A percentile compares a stretch with the other conserved stretches of the same genome.
phyloP scores from a whole-genome alignment of 805 yeast species.

The Dipodascus albidus region DNA sequence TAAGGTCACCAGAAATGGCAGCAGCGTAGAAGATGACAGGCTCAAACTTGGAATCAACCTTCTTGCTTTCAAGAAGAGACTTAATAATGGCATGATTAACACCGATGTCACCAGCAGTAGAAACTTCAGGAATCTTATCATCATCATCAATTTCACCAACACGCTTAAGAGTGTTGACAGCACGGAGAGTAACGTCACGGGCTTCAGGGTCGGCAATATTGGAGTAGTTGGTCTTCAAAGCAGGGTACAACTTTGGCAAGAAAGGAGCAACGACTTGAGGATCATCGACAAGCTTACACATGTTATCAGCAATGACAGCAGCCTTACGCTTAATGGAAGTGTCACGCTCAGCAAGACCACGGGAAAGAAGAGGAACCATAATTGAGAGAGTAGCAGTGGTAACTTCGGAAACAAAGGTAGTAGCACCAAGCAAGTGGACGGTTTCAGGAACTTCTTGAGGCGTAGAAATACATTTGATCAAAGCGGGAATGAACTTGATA shows the following conservation, averaged over 20 bases:
- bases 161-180: constrained; percentile 93
- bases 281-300: constrained; percentile 99
- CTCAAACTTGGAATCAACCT: constrained; percentile 65
- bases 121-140: constrained; percentile 90
- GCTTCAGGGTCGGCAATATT: constrained; percentile 99
- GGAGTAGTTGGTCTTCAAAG: constrained; percentile 85
- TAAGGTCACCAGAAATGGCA: constrained; percentile 96
- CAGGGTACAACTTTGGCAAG: constrained; percentile 90
- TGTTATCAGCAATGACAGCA: constrained; percentile 98
- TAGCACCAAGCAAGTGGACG: constrained; percentile 97
- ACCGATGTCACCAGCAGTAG: constrained; percentile 93
- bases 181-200: constrained; percentile 96
- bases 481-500: constrained; percentile 96
- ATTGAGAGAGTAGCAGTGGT: constrained; percentile 98
- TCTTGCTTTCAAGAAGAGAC: constrained; percentile 55
- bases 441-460: constrained; percentile 98
- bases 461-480: constrained; percentile 92
- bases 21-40: constrained; percentile 74
- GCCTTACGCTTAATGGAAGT: constrained; percentile 99
- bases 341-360: constrained; percentile 99
- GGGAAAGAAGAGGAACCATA: constrained; percentile 96
- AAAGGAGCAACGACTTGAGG: constrained; percentile 99
- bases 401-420: constrained; percentile 98
- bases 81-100: constrained; percentile 80
- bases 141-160: constrained; percentile 93